Evolutionary conservation across 805 yeast species (phyloP), one percentile per base, ranked within the genome.

Genomic region (Ogataea thermomethanolica): DNA sequence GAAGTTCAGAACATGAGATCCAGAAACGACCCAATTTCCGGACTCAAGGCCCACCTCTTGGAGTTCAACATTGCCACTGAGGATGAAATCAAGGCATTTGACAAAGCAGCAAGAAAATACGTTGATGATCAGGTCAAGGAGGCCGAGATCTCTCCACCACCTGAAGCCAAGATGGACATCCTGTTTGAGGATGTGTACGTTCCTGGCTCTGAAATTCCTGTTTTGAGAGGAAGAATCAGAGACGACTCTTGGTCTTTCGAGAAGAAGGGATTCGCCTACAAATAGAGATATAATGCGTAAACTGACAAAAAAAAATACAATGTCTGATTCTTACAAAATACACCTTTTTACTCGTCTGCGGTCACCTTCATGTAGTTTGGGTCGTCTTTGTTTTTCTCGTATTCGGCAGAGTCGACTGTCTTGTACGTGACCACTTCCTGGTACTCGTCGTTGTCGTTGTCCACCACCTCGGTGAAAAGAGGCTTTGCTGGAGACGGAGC

Each of bases 1-100:
- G 99, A 93, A 76, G 93, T 93, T 56, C 97, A 90, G 74, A 91
- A 91, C 76, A 90, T 93, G 97, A 86, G 99, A 77, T 88, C 98
- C 31, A 85, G 88, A 76, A 89, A 85, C 67, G 99, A 93, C 69
- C 97, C 98, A 57, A 88, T 93, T 67, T 90, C 95, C 42, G 98
- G 98, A 55, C 79, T 93, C 64, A 91, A 90, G 78, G 81, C 81
- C 59, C 85, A 79, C 49, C 73, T 93, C 53, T 65, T 90, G 59
- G 96, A 89, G 55, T 75, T 80, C 65, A 78, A 75, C 49, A 80
- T 93, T 56, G 95, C 96, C 48, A 75, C 95, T 46, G 99, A 91
- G 76, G 95, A 83, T 44, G 98, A 93, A 75, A 78, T 93, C 68
- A 91, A 89, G 76, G 67, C 85, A 46, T 84, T 88, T 65, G 99